phyloP scores from a whole-genome alignment of 129 eudicot species.

The Oenanthe sinensis region DNA sequence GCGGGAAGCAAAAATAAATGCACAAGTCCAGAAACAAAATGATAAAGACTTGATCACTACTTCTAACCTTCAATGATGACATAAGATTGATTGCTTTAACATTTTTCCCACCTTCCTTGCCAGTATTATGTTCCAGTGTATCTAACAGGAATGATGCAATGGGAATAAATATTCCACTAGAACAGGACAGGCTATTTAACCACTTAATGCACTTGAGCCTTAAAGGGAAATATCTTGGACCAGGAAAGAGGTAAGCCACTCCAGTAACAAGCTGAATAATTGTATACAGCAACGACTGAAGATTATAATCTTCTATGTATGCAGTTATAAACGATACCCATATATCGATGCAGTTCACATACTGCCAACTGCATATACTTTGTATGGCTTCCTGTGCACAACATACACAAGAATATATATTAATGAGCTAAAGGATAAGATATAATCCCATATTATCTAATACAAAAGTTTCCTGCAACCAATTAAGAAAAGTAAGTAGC shows the following conservation, averaged over 20 bases:
- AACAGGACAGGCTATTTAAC: constrained; percentile 66
- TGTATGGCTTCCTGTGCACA: constrained; percentile 59
- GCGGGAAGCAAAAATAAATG: not conserved
- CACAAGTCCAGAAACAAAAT: not conserved
- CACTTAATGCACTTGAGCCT: constrained; percentile 71
- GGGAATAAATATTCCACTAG: constrained; percentile 71
- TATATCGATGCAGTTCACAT: constrained; percentile 60
- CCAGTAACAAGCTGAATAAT: constrained; percentile 73
- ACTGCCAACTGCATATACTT: constrained; percentile 85
- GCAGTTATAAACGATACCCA: constrained; percentile 72
- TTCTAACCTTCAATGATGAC: constrained; percentile 65
- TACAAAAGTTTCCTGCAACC: not conserved
- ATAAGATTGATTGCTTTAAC: constrained; percentile 28
- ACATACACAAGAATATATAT: not conserved
- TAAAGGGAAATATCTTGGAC: constrained; percentile 68
- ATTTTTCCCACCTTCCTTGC: constrained; percentile 53
- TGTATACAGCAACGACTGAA: constrained; percentile 39
- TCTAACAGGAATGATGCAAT: constrained; percentile 67
- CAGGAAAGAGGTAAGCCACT: constrained; percentile 55
- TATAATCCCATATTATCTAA: not conserved
- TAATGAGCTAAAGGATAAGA: not conserved
- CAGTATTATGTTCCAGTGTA: constrained; percentile 59
- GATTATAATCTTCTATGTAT: constrained; percentile 45
- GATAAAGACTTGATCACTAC: not conserved
- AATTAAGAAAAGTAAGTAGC: not conserved